Evolutionary conservation across 73 alveolate genomes (phyloP).

Genomic region (Symbiodinium pilosum): DNA sequence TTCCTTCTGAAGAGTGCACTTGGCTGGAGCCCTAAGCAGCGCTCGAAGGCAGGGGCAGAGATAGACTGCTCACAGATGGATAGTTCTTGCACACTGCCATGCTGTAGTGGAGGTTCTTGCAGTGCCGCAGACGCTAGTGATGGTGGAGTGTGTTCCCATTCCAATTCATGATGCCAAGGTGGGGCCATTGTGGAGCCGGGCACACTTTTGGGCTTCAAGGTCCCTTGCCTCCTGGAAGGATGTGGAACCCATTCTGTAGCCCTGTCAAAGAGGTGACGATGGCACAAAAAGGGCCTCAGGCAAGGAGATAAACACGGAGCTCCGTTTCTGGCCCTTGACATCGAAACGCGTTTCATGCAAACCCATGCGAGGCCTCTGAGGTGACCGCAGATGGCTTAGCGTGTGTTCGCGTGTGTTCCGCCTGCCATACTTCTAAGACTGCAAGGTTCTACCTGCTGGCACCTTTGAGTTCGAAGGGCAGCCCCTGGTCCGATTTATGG

Average conservation of each 20-base stretch:
- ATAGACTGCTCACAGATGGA: too few relatives aligned
- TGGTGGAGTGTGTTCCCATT: too few relatives aligned
- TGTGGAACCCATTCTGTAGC: too few relatives aligned
- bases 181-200: conserved; percentile 46
- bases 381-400: background rate
- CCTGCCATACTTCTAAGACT: background rate
- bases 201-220: conserved; percentile 53
- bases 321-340: too few relatives aligned
- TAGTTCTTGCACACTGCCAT: too few relatives aligned
- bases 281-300: conserved; percentile 72
- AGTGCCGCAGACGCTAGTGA: too few relatives aligned
- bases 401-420: background rate
- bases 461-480: conserved; percentile 28
- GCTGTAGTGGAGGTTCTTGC: too few relatives aligned
- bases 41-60: too few relatives aligned
- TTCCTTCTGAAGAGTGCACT: conserved; percentile 34
- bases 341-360: too few relatives aligned
- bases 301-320: too few relatives aligned
- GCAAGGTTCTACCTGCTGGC: conserved; percentile 18
- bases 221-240: too few relatives aligned
- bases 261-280: background rate
- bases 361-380: background rate
- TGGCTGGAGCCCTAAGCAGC: background rate
- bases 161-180: too few relatives aligned
- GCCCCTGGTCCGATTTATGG: background rate